phyloP scores from a whole-genome alignment of 345 rosid species.

The Linum tenue region DNA sequence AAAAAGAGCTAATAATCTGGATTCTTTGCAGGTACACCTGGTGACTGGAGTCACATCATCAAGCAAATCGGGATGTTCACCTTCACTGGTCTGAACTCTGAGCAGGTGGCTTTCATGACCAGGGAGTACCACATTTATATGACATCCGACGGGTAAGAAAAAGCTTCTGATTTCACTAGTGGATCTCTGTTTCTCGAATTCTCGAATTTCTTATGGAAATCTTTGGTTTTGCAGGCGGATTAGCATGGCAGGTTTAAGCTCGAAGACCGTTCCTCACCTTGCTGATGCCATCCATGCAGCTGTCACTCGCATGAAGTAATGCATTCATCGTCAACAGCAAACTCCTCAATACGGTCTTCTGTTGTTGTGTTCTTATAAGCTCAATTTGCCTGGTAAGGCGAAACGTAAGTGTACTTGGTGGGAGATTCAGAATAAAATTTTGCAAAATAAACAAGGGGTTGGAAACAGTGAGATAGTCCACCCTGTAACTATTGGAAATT shows the following conservation, averaged over 20 bases:
- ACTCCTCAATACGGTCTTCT: too few species aligned
- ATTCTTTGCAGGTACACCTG: constrained; percentile 37
- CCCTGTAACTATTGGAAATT: too few species aligned
- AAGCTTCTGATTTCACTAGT: neutral
- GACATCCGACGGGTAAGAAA: constrained; percentile 45
- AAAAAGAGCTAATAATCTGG: too few species aligned
- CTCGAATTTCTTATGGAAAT: neutral
- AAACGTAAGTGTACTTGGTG: too few species aligned
- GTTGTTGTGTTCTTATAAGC: too few species aligned
- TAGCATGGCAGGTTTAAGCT: constrained; percentile 45
- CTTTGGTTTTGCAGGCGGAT: constrained; percentile 34
- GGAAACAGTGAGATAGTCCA: too few species aligned
- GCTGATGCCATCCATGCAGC: constrained; percentile 44
- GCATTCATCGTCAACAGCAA: neutral
- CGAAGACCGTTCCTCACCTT: constrained; percentile 31
- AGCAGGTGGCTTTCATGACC: constrained; percentile 40
- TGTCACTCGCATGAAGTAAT: constrained; percentile 16
- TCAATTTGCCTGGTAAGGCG: too few species aligned
- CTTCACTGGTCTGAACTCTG: constrained; percentile 35
- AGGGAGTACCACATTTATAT: constrained; percentile 47
- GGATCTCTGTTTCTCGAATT: neutral
- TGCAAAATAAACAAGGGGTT: too few species aligned
- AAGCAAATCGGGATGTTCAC: constrained; percentile 46
- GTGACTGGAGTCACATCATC: constrained; percentile 50
- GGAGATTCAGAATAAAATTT: too few species aligned